Conservation (phyloP, 2,329 filamentous ascomycete species). For the Fonsecaea nubica region DNA sequence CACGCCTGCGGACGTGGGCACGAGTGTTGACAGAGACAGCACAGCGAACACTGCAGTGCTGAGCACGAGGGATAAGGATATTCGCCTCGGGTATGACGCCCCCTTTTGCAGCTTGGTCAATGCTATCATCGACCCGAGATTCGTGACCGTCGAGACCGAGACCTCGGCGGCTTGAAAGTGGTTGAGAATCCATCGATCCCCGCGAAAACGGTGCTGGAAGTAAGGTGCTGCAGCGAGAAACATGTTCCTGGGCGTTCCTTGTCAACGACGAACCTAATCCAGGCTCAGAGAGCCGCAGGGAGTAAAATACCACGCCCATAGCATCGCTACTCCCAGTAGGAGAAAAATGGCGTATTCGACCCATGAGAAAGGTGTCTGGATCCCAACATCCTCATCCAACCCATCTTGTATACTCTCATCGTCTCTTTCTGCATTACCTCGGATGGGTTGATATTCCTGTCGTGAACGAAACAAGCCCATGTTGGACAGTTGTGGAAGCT, state of each 20-base stretch:
- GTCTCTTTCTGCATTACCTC: constrained; percentile 32
- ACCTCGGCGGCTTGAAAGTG: constrained; percentile 92
- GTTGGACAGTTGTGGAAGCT: constrained; percentile 35
- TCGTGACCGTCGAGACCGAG: constrained; percentile 83
- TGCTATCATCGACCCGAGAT: constrained; percentile 75
- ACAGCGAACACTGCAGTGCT: constrained; percentile 79
- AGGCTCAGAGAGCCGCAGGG: too few relatives aligned
- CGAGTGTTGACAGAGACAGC: constrained; percentile 77
- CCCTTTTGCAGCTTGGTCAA: constrained; percentile 80
- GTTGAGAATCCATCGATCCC: constrained; percentile 71
- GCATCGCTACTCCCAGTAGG: constrained; percentile 87
- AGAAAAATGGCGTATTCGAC: constrained; percentile 85
- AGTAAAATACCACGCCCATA: constrained; percentile 87
- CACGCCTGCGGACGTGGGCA: constrained; percentile 66
- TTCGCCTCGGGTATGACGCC: constrained; percentile 87
- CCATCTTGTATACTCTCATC: constrained; percentile 27
- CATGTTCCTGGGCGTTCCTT: constrained; percentile 77
- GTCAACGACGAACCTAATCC: constrained; percentile 9
- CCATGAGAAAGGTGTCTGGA: constrained; percentile 71
- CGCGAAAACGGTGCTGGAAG: constrained; percentile 81
- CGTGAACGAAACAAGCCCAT: constrained; percentile 47
- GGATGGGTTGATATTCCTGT: constrained; percentile 44
- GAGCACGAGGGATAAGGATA: constrained; percentile 75
- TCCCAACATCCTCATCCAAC: constrained; percentile 19
- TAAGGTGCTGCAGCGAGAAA: constrained; percentile 94